A percentile compares a stretch with the other conserved stretches of the same genome.
phyloP scores from a whole-genome alignment of 306 rosid species.

The Prunus davidiana region DNA sequence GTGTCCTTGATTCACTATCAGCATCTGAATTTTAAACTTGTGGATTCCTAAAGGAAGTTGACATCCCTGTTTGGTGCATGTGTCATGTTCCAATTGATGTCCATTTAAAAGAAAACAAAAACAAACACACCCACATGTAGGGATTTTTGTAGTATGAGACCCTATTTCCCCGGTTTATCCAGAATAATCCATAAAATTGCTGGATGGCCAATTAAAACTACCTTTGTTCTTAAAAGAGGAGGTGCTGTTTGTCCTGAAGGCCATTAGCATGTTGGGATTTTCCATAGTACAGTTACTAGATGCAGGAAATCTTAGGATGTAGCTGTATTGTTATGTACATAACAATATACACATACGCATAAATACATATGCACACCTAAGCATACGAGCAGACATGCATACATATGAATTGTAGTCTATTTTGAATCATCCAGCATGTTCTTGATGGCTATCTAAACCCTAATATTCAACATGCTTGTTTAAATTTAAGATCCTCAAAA shows the following conservation, averaged over 20 bases:
- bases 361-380: not conserved
- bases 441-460: not conserved
- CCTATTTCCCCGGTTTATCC: not conserved
- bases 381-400: not conserved
- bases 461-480: not conserved
- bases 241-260: not conserved
- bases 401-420: not conserved
- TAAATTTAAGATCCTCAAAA: not conserved
- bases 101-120: not conserved
- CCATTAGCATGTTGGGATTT: not conserved
- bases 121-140: not conserved
- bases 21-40: conserved; percentile 16
- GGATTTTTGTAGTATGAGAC: not conserved
- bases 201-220: not conserved
- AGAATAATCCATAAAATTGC: not conserved
- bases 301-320: not conserved
- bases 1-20: conserved; percentile 6
- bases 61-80: not conserved
- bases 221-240: not conserved
- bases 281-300: not conserved
- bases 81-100: not conserved
- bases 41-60: conserved; percentile 5
- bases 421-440: not conserved
- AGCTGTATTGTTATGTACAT: not conserved
- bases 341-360: not conserved